These are phyloP conservation scores for Apiotrichum siamense DNA, from an alignment of 1,284 basidiomycete genomes.

Conservation along the genomic window DNA sequence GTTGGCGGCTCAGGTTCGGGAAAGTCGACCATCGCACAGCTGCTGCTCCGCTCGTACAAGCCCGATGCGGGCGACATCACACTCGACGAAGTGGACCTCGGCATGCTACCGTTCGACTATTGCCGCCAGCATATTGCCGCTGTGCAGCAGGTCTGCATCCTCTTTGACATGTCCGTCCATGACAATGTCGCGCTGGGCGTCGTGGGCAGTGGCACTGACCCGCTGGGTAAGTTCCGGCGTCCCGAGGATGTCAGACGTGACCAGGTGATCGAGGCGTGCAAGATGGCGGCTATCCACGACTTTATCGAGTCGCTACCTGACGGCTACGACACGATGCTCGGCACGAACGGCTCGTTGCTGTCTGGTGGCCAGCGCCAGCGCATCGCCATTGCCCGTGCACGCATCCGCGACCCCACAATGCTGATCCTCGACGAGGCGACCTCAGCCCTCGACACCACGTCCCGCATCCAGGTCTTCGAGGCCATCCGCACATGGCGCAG, in stretches of 20 bases:
- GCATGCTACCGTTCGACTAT: conserved; percentile 70
- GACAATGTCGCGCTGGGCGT: conserved; percentile 84
- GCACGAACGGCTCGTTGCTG: conserved; percentile 65
- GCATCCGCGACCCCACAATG: conserved; percentile 78
- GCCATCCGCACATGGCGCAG: conserved; percentile 76
- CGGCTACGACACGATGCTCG: conserved; percentile 80
- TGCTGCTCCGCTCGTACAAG: conserved; percentile 74
- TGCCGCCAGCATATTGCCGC: conserved; percentile 66
- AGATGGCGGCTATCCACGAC: conserved; percentile 80
- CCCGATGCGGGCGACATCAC: conserved; percentile 59
- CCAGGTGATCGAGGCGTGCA: conserved; percentile 74
- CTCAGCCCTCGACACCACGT: conserved; percentile 84
- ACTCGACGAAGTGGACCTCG: conserved; percentile 75
- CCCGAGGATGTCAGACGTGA: conserved; percentile 55
- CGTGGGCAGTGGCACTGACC: conserved; percentile 52
- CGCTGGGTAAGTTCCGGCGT: conserved; percentile 25
- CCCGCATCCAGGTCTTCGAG: conserved; percentile 80
- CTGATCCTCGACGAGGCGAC: conserved; percentile 95
- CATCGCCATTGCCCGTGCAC: conserved; percentile 81
- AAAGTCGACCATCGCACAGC: conserved; percentile 82
- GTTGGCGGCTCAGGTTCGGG: conserved; percentile 87
- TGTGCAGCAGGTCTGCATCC: conserved; percentile 68
- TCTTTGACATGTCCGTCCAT: conserved; percentile 75
- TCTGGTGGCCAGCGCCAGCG: conserved; percentile 93
- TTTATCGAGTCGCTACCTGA: conserved; percentile 75